Evolutionary conservation across 2,329 filamentous ascomycete species (phyloP).

Genomic region (Aspergillus sp.): DNA sequence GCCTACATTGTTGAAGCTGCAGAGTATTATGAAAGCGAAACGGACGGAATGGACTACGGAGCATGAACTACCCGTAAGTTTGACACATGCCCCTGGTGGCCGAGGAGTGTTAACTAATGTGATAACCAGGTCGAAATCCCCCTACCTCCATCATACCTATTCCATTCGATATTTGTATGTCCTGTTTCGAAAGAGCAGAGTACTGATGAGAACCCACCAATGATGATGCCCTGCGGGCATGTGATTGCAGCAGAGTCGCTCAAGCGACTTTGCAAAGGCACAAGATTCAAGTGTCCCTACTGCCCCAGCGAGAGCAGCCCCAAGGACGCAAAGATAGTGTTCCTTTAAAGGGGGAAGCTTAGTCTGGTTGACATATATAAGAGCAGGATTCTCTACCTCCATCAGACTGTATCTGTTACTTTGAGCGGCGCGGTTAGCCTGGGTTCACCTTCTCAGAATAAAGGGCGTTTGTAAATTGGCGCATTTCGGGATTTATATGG

Average conservation of each 20-base stretch:
- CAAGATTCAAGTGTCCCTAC: constrained; percentile 91
- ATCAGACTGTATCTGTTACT: constrained; percentile 1
- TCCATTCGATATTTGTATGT: constrained; percentile 97
- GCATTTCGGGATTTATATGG: background rate
- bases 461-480: constrained; percentile 2
- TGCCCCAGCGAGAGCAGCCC: constrained; percentile 81
- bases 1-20: constrained; percentile 84
- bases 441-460: background rate
- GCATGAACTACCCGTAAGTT: constrained; percentile 82
- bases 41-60: constrained; percentile 93
- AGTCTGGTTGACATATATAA: constrained; percentile 1
- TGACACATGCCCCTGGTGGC: background rate
- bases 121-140: constrained; percentile 60
- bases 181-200: constrained; percentile 96
- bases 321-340: constrained; percentile 73
- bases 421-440: background rate
- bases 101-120: constrained; percentile 25
- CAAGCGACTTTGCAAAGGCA: constrained; percentile 74
- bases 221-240: constrained; percentile 96
- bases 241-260: constrained; percentile 86
- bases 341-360: constrained; percentile 49
- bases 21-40: constrained; percentile 81
- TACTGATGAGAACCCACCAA: constrained; percentile 87
- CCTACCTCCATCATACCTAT: constrained; percentile 65
- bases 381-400: constrained; percentile 12